These are phyloP conservation scores for Letharia lupina DNA, from an alignment of 495 filamentous ascomycete genomes.

Conservation along the genomic window DNA sequence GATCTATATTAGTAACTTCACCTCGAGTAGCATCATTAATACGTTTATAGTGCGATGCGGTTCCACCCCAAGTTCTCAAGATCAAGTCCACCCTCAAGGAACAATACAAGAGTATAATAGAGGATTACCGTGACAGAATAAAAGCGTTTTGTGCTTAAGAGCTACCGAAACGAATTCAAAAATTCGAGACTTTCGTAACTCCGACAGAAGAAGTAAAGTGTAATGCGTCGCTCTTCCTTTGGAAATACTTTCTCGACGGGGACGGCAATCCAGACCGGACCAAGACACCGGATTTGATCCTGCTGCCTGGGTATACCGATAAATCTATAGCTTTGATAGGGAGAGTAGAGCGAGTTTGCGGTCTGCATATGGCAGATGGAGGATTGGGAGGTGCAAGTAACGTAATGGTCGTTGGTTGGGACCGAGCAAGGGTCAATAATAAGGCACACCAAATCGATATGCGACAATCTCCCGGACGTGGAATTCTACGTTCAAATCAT, in stretches of 20 bases:
- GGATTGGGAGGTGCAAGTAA: neutral
- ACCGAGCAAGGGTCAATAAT: conserved; percentile 5
- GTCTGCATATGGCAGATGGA: conserved; percentile 5
- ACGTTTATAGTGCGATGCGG: conserved; percentile 1
- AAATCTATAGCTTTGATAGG: neutral
- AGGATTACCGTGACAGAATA: neutral
- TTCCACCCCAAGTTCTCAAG: conserved; percentile 7
- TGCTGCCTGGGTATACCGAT: conserved; percentile 4
- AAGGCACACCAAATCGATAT: conserved; percentile 3
- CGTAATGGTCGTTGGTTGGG: conserved; percentile 4
- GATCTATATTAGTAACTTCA: neutral
- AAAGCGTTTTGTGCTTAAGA: neutral
- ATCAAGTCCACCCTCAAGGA: conserved; percentile 5
- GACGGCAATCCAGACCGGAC: conserved; percentile 8
- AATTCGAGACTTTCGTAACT: neutral
- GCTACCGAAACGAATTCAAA: neutral
- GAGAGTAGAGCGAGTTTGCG: neutral
- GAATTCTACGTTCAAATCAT: neutral
- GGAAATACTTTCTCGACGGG: conserved; percentile 10
- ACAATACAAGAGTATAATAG: neutral
- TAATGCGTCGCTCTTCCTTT: conserved; percentile 7
- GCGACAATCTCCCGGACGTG: neutral
- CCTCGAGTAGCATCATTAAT: neutral
- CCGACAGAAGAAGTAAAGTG: neutral
- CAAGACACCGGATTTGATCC: neutral